phyloP scores from a whole-genome alignment of 208 protist species.

The Herpetomonas samuelpessoai region DNA sequence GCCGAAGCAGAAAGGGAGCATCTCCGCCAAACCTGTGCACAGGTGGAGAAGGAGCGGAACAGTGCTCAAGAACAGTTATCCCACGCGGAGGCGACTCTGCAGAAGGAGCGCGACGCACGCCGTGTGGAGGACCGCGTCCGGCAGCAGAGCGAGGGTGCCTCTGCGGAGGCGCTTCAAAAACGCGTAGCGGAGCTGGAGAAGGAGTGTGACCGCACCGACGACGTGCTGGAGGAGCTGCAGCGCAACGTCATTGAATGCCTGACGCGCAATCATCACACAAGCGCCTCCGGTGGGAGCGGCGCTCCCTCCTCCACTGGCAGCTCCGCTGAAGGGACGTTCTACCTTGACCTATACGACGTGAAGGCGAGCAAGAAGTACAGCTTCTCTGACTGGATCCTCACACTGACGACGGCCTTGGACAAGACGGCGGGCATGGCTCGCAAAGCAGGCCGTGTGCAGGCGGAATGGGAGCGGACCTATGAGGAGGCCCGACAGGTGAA shows the following conservation, averaged over 20 bases:
- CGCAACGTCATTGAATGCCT: slow-evolving; percentile 24
- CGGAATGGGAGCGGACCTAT: slow-evolving; percentile 84
- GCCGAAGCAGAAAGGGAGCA: too few species aligned
- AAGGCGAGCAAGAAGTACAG: slow-evolving; percentile 7
- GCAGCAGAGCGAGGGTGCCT: not conserved
- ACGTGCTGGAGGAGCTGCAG: slow-evolving; percentile 20
- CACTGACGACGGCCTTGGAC: slow-evolving; percentile 43
- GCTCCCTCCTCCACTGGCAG: not conserved
- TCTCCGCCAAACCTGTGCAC: too few species aligned
- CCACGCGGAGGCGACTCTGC: not conserved
- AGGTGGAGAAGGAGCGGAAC: too few species aligned
- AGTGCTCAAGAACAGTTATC: too few species aligned
- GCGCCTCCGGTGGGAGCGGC: not conserved
- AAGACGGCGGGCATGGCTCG: slow-evolving; percentile 7
- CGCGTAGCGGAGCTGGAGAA: slow-evolving; percentile 18
- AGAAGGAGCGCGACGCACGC: slow-evolving; percentile 2
- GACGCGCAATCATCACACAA: slow-evolving; percentile 8
- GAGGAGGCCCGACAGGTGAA: slow-evolving; percentile 71
- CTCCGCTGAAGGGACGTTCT: not conserved
- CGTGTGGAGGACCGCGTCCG: not conserved
- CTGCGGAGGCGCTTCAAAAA: slow-evolving; percentile 6
- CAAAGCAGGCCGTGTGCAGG: slow-evolving; percentile 32
- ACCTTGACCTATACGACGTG: not conserved
- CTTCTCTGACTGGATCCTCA: slow-evolving; percentile 31
- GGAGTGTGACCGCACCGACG: slow-evolving; percentile 1